phyloP scores from a whole-genome alignment of 1,284 basidiomycete species.

The Microbotryum saponariae region DNA sequence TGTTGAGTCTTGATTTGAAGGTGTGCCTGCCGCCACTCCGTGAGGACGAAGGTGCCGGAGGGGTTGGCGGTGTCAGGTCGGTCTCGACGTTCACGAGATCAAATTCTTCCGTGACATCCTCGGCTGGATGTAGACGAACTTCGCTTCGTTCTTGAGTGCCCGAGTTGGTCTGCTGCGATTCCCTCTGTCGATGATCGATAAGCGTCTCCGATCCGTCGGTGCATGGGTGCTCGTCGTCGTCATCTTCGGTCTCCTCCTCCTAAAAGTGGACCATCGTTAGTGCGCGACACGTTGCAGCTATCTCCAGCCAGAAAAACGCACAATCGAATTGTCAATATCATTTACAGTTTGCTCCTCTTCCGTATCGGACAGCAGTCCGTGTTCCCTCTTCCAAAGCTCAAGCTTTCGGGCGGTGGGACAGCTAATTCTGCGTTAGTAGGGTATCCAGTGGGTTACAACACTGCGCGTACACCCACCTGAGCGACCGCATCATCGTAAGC shows the following conservation, averaged over 20 bases:
- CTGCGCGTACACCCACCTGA: background rate
- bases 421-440: background rate
- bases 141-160: no score
- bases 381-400: slow-evolving; percentile 2
- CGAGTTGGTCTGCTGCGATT: no score
- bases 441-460: background rate
- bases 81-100: background rate
- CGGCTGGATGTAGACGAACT: no score
- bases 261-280: no score
- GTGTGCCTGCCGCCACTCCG: background rate
- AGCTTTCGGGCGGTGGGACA: background rate
- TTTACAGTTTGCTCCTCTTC: background rate
- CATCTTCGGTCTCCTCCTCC: no score
- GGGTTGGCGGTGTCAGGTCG: background rate
- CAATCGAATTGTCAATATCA: background rate
- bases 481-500: slow-evolving; percentile 7
- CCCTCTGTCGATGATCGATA: no score
- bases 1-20: background rate
- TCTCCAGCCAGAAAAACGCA: no score
- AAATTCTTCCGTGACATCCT: no score
- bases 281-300: no score
- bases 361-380: background rate
- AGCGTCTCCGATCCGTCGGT: no score
- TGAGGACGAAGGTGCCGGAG: background rate
- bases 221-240: no score